Evolutionary conservation across 2,329 filamentous ascomycete species (phyloP), one percentile per base, ranked within the genome.

Genomic region (Aspergillus hortae): DNA sequence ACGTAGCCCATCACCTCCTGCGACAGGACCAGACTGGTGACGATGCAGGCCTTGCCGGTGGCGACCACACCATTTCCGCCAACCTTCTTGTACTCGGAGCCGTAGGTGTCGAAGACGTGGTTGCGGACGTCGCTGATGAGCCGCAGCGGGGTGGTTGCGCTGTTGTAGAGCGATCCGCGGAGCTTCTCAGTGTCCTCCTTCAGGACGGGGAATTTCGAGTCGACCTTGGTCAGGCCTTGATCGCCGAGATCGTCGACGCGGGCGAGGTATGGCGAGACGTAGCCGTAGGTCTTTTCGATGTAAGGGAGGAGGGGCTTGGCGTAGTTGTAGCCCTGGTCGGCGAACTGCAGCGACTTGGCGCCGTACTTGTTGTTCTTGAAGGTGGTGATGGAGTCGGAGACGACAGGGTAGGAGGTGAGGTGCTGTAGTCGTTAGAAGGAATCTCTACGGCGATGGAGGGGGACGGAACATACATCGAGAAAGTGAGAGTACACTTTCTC

Each of bases 351-450:
- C 41, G 90, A 92, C 75, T 87, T 91, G 71, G 90, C 86, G 67
- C 89, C 92, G 68, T 89, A 87, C 46, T 89, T 86, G 75, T 92
- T 90, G 67, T 82, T 78, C 74, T 91, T 89, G 81, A 95, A 87
- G 67, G 84, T 85, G 55, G 83, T 77, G 73, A 96, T 84, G 65
- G 85, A 78, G 72, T 95, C 90, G 67, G 83, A 84, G 67, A 96
- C 82, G 60, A 95, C 74, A 38, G 92, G 92, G 74, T 95, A 96
- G 60, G 86, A 87, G 62, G 85, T 80, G 57, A 96, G 80, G 69
- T 96, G 92, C 90, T 95, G 62, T 44, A 36, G 33, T 21, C 55
- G 70, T 71, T 23, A 7, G 41, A 7, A 58, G 65, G 63, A 54
- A 66, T 61, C 50, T 58, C 47, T 49, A 53, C 40, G 33, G 11